Base-by-base conservation (phyloP, 805 yeast genomes). In the Wickerhamomyces ciferrii region DNA sequence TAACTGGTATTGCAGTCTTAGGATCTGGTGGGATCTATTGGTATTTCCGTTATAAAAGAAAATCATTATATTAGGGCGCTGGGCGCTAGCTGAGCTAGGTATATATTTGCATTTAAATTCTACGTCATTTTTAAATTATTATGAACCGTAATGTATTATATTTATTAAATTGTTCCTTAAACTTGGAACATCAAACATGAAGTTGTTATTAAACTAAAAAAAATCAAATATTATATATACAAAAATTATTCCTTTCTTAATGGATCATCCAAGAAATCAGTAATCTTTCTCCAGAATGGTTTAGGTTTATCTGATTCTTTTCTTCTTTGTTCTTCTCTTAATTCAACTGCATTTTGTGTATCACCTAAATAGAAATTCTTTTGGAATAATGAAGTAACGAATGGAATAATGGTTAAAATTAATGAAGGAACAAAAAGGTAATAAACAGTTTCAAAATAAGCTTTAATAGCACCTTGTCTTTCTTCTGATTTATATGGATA, bases 1-100 rank as follows among this genome's bases (percentile, higher is more conserved):
- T 72, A 6, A 74, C 79, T 15, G 81, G 84, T 0, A 63, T 78
- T 2, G 60, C 71, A 2, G 75, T 75, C 5, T 54, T 78, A 34
- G 44, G 62, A 0, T 38, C 66, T 14, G 83, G 84, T 6, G 76
- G 62, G 0, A 51, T 68, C 0, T 70, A 70, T 47, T 71, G 75
- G 74, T 29, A 38, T 20, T 48, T 50, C 20, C 46, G 51, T 24
- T 34, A 45, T n/a, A 41, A 39, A 14, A 35, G 21, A 15, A 15
- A 18, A 19, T 17, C 11, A 5, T 17, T 7, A 34, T 19, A 4
- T 13, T 35, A 18, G 34, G 34, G 6, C 11, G 6, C 34, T 9
- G 5, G 11, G 11, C 11, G 34, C 6, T 9, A 5, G 11, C 11
- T 15, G n/a, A 15, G 5, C 34, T 7, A 5, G 34, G 5, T 31